These are phyloP conservation scores for Diaporthe ampelina DNA, from an alignment of 2,329 filamentous ascomycete species.

Conservation along the genomic window DNA sequence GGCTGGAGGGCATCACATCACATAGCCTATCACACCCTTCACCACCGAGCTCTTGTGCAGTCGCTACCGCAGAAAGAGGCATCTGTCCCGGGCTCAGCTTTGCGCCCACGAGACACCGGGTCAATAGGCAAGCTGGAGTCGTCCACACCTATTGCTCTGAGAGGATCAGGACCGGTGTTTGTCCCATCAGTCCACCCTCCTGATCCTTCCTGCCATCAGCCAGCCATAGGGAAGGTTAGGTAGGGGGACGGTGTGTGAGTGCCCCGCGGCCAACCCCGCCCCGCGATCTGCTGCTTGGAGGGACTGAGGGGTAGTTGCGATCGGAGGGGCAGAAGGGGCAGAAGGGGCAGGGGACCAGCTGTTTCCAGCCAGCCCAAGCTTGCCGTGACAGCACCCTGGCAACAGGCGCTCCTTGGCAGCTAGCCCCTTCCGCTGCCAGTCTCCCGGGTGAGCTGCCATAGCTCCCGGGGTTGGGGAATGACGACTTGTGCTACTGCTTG, in stretches of 20 bases:
- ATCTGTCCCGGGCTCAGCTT: slow-evolving; percentile 27
- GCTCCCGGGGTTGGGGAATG: neutral
- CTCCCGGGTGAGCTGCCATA: slow-evolving; percentile 16
- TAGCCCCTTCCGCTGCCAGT: slow-evolving; percentile 1
- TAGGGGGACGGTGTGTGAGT: neutral
- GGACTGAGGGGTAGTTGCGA: slow-evolving; percentile 10
- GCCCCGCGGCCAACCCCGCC: slow-evolving; percentile 30
- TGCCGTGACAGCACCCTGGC: slow-evolving; percentile 13
- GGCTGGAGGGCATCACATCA: slow-evolving; percentile 18
- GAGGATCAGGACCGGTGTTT: neutral
- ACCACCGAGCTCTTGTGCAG: slow-evolving; percentile 7
- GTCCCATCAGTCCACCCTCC: neutral
- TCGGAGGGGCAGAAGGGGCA: neutral
- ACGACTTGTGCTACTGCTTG: slow-evolving; percentile 2
- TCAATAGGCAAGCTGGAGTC: neutral
- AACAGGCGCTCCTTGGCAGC: slow-evolving; percentile 9
- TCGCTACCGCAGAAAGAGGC: slow-evolving; percentile 25
- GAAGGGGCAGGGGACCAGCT: slow-evolving; percentile 27
- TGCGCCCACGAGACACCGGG: slow-evolving; percentile 11
- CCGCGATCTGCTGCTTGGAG: slow-evolving; percentile 12
- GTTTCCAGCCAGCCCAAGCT: neutral
- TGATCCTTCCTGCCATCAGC: neutral
- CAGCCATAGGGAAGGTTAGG: neutral
- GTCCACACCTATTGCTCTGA: neutral
- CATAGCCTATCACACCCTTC: slow-evolving; percentile 19